Conservation (phyloP, 2,329 filamentous ascomycete species). For the Penicillium sp. region DNA sequence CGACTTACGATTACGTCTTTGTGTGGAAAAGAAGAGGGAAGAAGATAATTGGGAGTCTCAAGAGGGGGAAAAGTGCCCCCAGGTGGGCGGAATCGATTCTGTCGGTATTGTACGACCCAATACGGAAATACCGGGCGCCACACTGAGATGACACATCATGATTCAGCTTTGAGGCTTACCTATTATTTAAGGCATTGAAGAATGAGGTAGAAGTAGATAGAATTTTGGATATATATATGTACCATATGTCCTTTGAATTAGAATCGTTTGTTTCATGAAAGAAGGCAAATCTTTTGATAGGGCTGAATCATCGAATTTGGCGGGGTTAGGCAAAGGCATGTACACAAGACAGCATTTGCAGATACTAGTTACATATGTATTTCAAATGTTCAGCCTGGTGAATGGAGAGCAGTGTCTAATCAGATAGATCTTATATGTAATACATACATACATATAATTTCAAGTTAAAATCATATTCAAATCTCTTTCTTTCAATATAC, state of each 20-base stretch:
- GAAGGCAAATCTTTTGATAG: background rate
- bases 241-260: background rate
- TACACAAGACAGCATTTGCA: background rate
- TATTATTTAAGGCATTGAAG: background rate
- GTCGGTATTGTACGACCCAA: conserved; percentile 13
- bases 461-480: too few species aligned
- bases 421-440: background rate
- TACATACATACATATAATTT: background rate
- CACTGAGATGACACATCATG: conserved; percentile 21
- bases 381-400: background rate
- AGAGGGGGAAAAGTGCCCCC: conserved; percentile 22
- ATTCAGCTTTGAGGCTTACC: background rate
- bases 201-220: background rate
- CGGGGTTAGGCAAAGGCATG: background rate
- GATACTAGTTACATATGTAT: background rate
- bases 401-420: background rate
- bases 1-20: conserved; percentile 30
- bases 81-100: conserved; percentile 17
- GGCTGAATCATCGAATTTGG: background rate
- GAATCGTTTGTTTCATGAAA: background rate
- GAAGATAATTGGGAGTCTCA: conserved; percentile 24
- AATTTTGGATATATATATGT: background rate
- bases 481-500: background rate
- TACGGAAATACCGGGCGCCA: conserved; percentile 26
- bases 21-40: conserved; percentile 33